These are phyloP conservation scores for Plasmodium knowlesi DNA, from an alignment of 169 alveolate genomes.

Conservation along the genomic window DNA sequence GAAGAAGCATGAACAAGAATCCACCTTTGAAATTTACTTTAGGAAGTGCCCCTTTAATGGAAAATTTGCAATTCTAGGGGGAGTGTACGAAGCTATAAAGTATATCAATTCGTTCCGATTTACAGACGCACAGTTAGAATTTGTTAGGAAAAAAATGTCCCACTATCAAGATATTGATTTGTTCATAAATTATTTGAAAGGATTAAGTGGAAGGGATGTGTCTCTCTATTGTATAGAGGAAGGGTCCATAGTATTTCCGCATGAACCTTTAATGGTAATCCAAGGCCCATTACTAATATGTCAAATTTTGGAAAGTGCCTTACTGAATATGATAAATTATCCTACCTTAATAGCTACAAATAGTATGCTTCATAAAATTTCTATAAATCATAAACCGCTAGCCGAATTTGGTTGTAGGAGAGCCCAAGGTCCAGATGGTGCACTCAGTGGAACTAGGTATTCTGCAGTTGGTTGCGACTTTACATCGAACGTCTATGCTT, in stretches of 20 bases:
- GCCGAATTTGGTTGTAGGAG: slow-evolving; percentile 91
- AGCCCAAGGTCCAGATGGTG: slow-evolving; percentile 96
- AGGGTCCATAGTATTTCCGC: slow-evolving; percentile 89
- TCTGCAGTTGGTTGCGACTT: slow-evolving; percentile 81
- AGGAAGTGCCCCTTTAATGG: slow-evolving; percentile 93
- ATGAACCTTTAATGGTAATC: slow-evolving; percentile 88
- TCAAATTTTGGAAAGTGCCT: slow-evolving; percentile 90
- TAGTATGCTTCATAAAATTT: slow-evolving; percentile 75
- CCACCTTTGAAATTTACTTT: slow-evolving; percentile 90
- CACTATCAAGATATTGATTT: slow-evolving; percentile 51
- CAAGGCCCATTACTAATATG: slow-evolving; percentile 91
- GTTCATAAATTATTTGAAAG: slow-evolving; percentile 17
- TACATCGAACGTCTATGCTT: slow-evolving; percentile 64
- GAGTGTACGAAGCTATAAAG: slow-evolving; percentile 86
- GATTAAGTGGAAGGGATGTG: slow-evolving; percentile 20
- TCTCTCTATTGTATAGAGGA: slow-evolving; percentile 76
- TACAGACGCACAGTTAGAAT: slow-evolving; percentile 85
- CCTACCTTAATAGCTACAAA: slow-evolving; percentile 91
- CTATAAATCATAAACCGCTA: slow-evolving; percentile 79
- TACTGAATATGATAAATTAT: slow-evolving; percentile 87
- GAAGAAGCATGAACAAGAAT: slow-evolving; percentile 83
- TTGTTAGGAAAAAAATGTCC: slow-evolving; percentile 75
- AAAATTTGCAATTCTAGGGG: slow-evolving; percentile 86
- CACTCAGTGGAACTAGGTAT: slow-evolving; percentile 90
- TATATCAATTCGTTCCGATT: slow-evolving; percentile 84